phyloP scores from a whole-genome alignment of 192 early-diverging fungal species.

The Podila clonocystis region DNA sequence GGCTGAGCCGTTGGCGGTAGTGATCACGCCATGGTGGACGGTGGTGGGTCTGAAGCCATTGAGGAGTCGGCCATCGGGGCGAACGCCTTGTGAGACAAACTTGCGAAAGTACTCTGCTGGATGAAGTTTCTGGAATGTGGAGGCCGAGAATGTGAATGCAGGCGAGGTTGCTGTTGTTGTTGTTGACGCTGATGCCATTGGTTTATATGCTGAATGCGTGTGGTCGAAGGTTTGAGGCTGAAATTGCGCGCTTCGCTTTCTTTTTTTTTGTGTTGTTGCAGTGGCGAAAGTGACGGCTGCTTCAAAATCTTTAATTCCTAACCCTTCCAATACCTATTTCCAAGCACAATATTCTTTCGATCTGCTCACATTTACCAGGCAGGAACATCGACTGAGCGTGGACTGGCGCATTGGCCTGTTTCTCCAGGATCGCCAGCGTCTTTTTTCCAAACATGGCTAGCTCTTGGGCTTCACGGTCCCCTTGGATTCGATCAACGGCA shows the following conservation, averaged over 20 bases:
- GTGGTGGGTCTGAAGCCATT: conserved; percentile 72
- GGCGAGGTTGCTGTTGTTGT: conserved; percentile 12
- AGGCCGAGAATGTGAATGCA: conserved; percentile 53
- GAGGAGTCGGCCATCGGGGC: conserved; percentile 86
- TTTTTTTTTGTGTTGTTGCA: conserved; percentile 4
- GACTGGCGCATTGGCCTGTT: too few relatives aligned
- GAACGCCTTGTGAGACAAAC: conserved; percentile 80
- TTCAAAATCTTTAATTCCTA: neutral
- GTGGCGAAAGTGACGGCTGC: neutral
- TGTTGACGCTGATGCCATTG: conserved; percentile 10
- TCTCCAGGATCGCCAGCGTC: too few relatives aligned
- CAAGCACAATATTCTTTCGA: too few relatives aligned
- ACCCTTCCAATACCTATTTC: too few relatives aligned
- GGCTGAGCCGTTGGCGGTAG: conserved; percentile 86
- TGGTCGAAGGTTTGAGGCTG: neutral
- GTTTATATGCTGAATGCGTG: neutral
- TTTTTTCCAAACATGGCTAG: too few relatives aligned
- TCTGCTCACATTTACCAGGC: too few relatives aligned
- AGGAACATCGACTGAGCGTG: too few relatives aligned
- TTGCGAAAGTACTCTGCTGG: conserved; percentile 87
- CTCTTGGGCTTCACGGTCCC: too few relatives aligned
- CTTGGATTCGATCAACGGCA: too few relatives aligned
- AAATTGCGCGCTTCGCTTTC: neutral
- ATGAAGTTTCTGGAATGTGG: conserved; percentile 90
- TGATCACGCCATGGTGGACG: conserved; percentile 73